Evolutionary conservation across 139 green algal species (phyloP).

Genomic region (Astrephomene gubernaculifera): DNA sequence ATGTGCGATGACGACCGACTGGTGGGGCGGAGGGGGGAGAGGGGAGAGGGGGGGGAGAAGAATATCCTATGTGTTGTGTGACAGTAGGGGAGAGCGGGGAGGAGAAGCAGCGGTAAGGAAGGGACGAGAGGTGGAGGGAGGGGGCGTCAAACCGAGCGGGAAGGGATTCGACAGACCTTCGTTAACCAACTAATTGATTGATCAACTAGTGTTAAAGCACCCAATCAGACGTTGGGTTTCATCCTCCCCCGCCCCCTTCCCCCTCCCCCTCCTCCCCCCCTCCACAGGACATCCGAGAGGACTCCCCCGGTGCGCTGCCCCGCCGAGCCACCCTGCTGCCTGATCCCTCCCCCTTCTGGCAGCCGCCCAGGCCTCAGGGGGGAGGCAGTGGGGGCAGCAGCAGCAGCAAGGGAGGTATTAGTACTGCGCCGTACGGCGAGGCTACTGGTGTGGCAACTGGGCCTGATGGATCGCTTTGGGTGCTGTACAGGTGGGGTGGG

Average conservation of each 20-base stretch:
- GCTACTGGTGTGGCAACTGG: conserved; percentile 51
- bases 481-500: conserved; percentile 67
- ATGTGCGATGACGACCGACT: conserved; percentile 65
- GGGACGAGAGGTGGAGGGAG: no score
- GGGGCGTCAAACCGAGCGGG: no score
- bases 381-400: neutral
- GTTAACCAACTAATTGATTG: no score
- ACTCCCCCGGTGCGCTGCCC: conserved; percentile 52
- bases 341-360: conserved; percentile 62
- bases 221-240: no score
- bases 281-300: conserved; percentile 39
- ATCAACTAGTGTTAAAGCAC: no score
- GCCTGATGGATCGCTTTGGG: conserved; percentile 73
- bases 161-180: no score
- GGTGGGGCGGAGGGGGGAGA: no score
- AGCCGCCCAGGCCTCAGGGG: conserved; percentile 39
- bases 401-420: neutral
- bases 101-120: no score
- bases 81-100: no score
- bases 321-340: conserved; percentile 6
- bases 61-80: no score
- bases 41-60: no score
- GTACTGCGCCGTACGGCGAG: conserved; percentile 40
- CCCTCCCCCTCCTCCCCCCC: neutral
- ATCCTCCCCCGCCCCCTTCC: no score